Percentiles rank a stretch among this genome's conserved stretches.
Conservation (phyloP, 1,139 yeast genomes). For the Saccharomyces hybrid region DNA sequence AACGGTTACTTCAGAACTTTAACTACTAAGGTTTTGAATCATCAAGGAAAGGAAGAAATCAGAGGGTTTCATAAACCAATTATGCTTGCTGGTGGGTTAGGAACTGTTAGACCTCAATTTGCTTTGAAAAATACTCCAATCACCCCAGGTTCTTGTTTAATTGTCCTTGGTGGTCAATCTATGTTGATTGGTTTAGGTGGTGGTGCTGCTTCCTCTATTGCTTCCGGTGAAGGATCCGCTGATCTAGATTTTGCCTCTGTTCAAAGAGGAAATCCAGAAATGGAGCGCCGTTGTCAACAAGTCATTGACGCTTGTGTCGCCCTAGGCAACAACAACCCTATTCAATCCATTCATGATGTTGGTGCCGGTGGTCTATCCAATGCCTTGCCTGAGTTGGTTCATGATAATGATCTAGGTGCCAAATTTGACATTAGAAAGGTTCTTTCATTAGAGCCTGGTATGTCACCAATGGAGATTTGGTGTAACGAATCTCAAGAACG, state of each 20-base stretch:
- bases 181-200: conserved; percentile 99
- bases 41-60: conserved; percentile 58
- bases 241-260: conserved; percentile 97
- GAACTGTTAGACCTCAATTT: conserved; percentile 88
- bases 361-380: conserved; percentile 99
- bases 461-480: conserved; percentile 99
- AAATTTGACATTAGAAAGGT: conserved; percentile 85
- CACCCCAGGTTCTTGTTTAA: conserved; percentile 86
- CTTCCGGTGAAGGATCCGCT: conserved; percentile 93
- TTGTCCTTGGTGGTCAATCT: conserved; percentile 97
- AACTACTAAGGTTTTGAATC: conserved; percentile 64
- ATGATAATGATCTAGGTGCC: conserved; percentile 95
- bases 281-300: conserved; percentile 98
- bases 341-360: conserved; percentile 95
- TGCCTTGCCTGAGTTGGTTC: conserved; percentile 95
- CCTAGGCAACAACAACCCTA: conserved; percentile 72
- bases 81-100: conserved; percentile 99
- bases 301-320: conserved; percentile 93
- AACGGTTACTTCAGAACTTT: conserved; percentile 95
- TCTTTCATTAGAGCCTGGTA: conserved; percentile 88
- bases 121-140: conserved; percentile 82
- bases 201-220: conserved; percentile 95
- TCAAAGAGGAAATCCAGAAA: conserved; percentile 98
- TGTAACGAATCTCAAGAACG: conserved; percentile 99
- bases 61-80: conserved; percentile 99